These are phyloP conservation scores for Pleurotus djamor DNA, from an alignment of 768 basidiomycete species.

Conservation along the genomic window DNA sequence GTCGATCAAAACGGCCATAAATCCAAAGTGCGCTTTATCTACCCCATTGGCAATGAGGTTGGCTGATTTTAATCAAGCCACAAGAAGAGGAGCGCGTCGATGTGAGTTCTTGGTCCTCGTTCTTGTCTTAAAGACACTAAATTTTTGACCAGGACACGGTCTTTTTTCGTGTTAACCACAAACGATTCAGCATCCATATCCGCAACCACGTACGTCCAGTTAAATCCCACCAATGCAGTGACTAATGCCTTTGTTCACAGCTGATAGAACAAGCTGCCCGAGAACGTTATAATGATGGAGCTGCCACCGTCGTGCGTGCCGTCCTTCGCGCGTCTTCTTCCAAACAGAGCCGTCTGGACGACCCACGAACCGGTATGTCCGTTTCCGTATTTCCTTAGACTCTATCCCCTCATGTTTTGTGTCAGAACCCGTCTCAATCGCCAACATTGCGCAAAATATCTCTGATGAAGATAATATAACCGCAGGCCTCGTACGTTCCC, in stretches of 20 bases:
- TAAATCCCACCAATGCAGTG: no score
- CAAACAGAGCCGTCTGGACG: slow-evolving; percentile 57
- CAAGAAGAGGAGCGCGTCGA: slow-evolving; percentile 60
- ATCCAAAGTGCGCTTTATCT: slow-evolving; percentile 45
- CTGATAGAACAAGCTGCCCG: slow-evolving; percentile 73
- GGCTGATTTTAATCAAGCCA: slow-evolving; percentile 15
- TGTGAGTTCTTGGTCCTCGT: slow-evolving; percentile 39
- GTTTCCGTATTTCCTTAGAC: not conserved
- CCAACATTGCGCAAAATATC: slow-evolving; percentile 62
- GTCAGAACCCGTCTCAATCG: slow-evolving; percentile 64
- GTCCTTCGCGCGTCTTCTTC: slow-evolving; percentile 68
- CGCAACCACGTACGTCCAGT: slow-evolving; percentile 71
- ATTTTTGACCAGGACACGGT: slow-evolving; percentile 52
- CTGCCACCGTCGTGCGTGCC: slow-evolving; percentile 70
- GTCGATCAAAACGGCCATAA: slow-evolving; percentile 47
- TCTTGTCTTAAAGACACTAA: slow-evolving; percentile 1
- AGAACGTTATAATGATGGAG: slow-evolving; percentile 78
- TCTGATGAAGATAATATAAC: slow-evolving; percentile 60
- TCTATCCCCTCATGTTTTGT: not conserved
- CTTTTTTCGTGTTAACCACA: slow-evolving; percentile 86
- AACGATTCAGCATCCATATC: slow-evolving; percentile 83
- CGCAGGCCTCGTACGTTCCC: slow-evolving; percentile 58
- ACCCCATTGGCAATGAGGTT: not conserved
- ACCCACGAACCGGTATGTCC: slow-evolving; percentile 59
- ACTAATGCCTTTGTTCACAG: slow-evolving; percentile 34